Evolutionary conservation across 768 basidiomycete species (phyloP).

Genomic region (Amanita inopinata): DNA sequence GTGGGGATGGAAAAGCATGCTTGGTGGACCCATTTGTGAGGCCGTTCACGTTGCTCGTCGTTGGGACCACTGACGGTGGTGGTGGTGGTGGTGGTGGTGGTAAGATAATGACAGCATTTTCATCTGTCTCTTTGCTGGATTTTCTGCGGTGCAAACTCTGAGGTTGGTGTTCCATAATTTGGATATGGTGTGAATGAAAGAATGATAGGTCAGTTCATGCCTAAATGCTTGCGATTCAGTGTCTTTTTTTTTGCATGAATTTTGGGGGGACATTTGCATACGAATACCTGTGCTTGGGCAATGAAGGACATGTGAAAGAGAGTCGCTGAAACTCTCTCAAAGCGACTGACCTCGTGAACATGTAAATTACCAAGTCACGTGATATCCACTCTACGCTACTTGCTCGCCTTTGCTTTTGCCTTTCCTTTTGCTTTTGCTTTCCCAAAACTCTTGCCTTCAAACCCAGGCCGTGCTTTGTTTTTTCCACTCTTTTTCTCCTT

Average conservation of each 20-base stretch:
- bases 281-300: too few species aligned
- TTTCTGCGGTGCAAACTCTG: constrained; percentile 27
- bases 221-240: too few species aligned
- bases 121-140: constrained; percentile 33
- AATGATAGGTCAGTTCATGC: constrained; percentile 5
- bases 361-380: neutral
- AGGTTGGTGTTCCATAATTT: neutral
- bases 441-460: constrained; percentile 78
- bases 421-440: constrained; percentile 32
- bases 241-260: too few species aligned
- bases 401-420: neutral
- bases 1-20: neutral
- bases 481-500: constrained; percentile 60
- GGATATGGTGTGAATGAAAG: neutral
- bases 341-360: constrained; percentile 18
- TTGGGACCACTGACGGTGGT: constrained; percentile 4
- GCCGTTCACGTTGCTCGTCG: constrained; percentile 11
- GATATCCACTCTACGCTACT: neutral
- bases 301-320: neutral
- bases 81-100: constrained; percentile 7
- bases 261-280: too few species aligned
- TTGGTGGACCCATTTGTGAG: neutral
- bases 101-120: constrained; percentile 15
- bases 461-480: constrained; percentile 68
- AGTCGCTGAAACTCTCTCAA: neutral